Evolutionary conservation across 2,329 filamentous ascomycete genomes (phyloP).

Genomic region (Colletotrichum brevisporum): DNA sequence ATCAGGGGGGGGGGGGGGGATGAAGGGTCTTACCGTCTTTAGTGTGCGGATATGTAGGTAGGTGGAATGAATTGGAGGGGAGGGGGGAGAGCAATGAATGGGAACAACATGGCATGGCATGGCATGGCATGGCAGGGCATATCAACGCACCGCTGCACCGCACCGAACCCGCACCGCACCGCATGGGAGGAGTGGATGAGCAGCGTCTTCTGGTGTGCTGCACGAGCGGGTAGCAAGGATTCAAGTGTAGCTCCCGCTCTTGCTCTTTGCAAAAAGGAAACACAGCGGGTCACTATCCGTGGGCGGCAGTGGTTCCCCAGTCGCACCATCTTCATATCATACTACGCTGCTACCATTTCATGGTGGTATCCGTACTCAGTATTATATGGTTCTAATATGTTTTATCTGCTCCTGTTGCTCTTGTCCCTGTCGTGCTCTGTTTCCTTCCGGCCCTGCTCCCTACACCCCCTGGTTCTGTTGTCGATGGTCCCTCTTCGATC

Average conservation of each 20-base stretch:
- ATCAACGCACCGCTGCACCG: too few relatives aligned
- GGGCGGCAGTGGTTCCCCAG: not conserved
- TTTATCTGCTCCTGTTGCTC: too few relatives aligned
- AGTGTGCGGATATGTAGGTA: not conserved
- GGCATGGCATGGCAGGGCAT: not conserved
- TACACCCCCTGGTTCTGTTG: too few relatives aligned
- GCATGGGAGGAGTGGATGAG: constrained; percentile 17
- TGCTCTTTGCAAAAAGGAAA: constrained; percentile 36
- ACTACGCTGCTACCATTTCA: too few relatives aligned
- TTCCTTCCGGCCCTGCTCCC: too few relatives aligned
- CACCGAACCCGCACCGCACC: too few relatives aligned
- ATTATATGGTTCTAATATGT: too few relatives aligned
- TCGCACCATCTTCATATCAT: not conserved
- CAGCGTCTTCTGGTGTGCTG: constrained; percentile 45
- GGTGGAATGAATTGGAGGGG: constrained; percentile 1
- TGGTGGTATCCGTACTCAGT: too few relatives aligned
- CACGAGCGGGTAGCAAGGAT: constrained; percentile 60
- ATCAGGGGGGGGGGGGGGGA: constrained; percentile 26
- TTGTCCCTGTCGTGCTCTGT: too few relatives aligned
- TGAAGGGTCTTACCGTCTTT: not conserved
- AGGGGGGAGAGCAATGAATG: not conserved
- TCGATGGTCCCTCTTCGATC: too few relatives aligned
- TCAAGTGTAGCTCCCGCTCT: constrained; percentile 49
- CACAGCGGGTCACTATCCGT: constrained; percentile 16
- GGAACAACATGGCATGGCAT: not conserved